These are phyloP conservation scores for Citrus australasica DNA, from an alignment of 345 rosid genomes.

Conservation along the genomic window DNA sequence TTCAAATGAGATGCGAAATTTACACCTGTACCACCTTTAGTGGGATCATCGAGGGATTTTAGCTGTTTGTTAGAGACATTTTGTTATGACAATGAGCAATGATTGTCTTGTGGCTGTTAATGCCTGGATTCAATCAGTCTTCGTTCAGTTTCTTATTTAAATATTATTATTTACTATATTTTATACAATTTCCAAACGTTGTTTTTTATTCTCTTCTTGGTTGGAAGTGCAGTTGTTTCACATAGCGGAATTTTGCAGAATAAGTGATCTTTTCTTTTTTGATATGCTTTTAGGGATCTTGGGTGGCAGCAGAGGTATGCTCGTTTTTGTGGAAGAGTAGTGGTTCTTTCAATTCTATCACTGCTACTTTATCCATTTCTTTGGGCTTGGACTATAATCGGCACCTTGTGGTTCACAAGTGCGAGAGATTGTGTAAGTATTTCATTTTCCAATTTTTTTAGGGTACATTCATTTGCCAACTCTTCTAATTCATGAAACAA, in stretches of 20 bases:
- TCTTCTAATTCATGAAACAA: constrained; percentile 5
- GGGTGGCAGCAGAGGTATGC: constrained; percentile 97
- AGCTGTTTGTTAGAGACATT: neutral
- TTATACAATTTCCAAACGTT: neutral
- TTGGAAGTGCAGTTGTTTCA: neutral
- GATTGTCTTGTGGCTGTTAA: neutral
- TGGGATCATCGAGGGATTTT: neutral
- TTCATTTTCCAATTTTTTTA: neutral
- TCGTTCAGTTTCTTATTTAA: neutral
- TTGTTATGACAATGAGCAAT: neutral
- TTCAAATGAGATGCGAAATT: neutral
- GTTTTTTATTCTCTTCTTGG: neutral
- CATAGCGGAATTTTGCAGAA: neutral
- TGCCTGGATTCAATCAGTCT: neutral
- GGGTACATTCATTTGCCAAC: neutral
- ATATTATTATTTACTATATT: neutral
- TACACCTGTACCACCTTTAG: neutral
- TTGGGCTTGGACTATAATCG: constrained; percentile 95
- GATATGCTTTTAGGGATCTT: constrained; percentile 60
- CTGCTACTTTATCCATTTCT: constrained; percentile 85
- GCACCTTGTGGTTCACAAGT: constrained; percentile 81
- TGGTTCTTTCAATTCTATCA: constrained; percentile 69
- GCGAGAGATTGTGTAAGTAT: constrained; percentile 78
- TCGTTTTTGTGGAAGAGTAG: constrained; percentile 88
- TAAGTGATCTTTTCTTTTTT: constrained; percentile 5